phyloP scores from a whole-genome alignment of 441 rosid genomes.

The Populus hybrid region DNA sequence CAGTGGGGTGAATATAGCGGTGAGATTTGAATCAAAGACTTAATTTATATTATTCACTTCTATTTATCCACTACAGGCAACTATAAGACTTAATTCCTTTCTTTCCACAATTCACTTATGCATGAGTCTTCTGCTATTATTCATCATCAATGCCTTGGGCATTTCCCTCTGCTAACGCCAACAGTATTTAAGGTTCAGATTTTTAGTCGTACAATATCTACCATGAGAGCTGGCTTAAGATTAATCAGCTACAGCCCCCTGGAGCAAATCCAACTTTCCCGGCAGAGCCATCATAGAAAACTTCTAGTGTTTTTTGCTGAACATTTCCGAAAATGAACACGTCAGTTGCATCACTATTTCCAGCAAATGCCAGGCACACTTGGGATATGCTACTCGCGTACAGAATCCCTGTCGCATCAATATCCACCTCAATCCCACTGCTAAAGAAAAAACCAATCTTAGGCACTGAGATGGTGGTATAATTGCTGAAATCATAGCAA shows the following conservation, averaged over 20 bases:
- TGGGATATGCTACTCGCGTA: constrained; percentile 29
- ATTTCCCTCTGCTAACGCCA: too few relatives aligned
- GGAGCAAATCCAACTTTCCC: constrained; percentile 72
- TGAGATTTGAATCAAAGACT: too few relatives aligned
- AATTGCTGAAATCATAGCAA: constrained; percentile 57
- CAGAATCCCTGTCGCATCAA: constrained; percentile 42
- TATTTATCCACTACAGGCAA: too few relatives aligned
- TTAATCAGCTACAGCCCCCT: constrained; percentile 45
- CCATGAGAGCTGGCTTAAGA: background rate
- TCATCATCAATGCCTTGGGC: too few relatives aligned
- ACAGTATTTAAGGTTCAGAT: too few relatives aligned
- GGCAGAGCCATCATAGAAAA: constrained; percentile 56
- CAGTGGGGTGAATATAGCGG: too few relatives aligned
- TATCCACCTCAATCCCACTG: constrained; percentile 41
- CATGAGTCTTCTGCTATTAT: too few relatives aligned
- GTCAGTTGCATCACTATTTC: constrained; percentile 39
- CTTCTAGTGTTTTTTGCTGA: constrained; percentile 70
- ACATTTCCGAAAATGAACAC: constrained; percentile 63
- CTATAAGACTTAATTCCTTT: too few relatives aligned
- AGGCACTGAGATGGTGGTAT: constrained; percentile 35
- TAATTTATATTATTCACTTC: too few relatives aligned
- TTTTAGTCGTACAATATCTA: background rate
- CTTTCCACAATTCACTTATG: too few relatives aligned
- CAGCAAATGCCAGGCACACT: constrained; percentile 79
- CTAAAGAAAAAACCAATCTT: constrained; percentile 43